Evolutionary conservation across 176 grass and related monocot genomes (phyloP).

Genomic region (Alopecurus myosuroides): DNA sequence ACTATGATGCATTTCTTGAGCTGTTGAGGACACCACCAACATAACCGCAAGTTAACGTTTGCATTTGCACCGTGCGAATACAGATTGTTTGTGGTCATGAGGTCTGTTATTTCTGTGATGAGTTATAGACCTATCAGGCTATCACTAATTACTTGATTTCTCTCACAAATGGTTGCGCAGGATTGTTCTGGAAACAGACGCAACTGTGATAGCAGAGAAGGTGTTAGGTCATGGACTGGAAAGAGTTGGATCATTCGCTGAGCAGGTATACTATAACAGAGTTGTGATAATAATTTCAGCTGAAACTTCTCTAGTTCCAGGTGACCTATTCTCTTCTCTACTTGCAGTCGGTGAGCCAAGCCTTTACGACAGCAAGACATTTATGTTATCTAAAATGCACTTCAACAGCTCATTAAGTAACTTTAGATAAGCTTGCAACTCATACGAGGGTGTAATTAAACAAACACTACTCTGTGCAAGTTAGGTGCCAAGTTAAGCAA

Average conservation of each 20-base stretch:
- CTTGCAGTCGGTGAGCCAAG: slow-evolving; percentile 51
- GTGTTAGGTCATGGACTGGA: slow-evolving; percentile 47
- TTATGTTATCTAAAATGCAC: too few relatives aligned
- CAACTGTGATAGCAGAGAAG: slow-evolving; percentile 51
- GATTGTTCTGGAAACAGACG: slow-evolving; percentile 76
- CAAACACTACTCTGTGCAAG: too few relatives aligned
- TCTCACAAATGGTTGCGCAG: slow-evolving; percentile 24
- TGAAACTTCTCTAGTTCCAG: not conserved
- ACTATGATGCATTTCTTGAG: not conserved
- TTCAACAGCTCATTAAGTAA: too few relatives aligned
- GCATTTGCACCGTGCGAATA: not conserved
- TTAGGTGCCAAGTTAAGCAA: too few relatives aligned
- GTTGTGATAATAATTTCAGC: not conserved
- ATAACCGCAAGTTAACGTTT: not conserved
- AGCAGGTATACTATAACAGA: slow-evolving; percentile 49
- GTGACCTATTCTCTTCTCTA: slow-evolving; percentile 8
- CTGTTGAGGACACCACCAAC: not conserved
- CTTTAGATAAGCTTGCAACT: too few relatives aligned
- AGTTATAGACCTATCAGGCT: not conserved
- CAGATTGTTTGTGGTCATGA: not conserved
- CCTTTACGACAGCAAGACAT: slow-evolving; percentile 56
- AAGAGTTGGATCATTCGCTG: slow-evolving; percentile 38
- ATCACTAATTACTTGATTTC: not conserved
- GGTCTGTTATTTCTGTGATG: not conserved
- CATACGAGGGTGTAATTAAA: too few relatives aligned